A percentile compares a stretch with the other conserved stretches of the same genome.
These are phyloP conservation scores for Aureobasidium sp. DNA, from an alignment of 2,329 filamentous ascomycete genomes.

Conservation along the genomic window DNA sequence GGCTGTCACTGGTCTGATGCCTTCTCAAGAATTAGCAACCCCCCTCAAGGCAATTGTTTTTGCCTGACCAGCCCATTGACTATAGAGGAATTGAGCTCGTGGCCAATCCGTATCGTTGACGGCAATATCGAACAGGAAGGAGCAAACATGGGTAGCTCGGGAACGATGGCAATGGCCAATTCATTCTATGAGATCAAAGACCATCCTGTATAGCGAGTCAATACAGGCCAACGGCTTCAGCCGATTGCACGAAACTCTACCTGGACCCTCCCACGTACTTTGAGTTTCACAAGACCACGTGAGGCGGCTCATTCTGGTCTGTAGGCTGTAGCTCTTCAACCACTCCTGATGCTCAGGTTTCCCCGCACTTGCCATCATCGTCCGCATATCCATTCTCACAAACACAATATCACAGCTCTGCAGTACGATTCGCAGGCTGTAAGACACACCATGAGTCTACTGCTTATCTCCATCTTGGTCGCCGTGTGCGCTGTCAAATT, in stretches of 20 bases:
- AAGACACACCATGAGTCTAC: background rate
- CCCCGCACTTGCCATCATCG: conserved; percentile 1
- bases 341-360: background rate
- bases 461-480: background rate
- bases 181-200: background rate
- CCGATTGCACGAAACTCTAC: background rate
- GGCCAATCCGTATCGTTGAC: background rate
- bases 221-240: background rate
- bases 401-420: background rate
- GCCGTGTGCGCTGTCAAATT: conserved; percentile 3
- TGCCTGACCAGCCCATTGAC: background rate
- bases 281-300: conserved; percentile 1
- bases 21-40: background rate
- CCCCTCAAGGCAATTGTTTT: background rate
- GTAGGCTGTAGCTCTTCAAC: background rate
- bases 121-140: background rate
- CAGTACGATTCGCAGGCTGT: background rate
- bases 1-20: background rate
- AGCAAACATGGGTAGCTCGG: background rate
- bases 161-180: background rate
- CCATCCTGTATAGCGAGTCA: background rate
- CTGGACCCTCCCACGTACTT: background rate
- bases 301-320: background rate
- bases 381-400: background rate
- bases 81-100: background rate